These are phyloP conservation scores for Claviceps digitariae DNA, from an alignment of 2,329 filamentous ascomycete genomes.

Conservation along the genomic window DNA sequence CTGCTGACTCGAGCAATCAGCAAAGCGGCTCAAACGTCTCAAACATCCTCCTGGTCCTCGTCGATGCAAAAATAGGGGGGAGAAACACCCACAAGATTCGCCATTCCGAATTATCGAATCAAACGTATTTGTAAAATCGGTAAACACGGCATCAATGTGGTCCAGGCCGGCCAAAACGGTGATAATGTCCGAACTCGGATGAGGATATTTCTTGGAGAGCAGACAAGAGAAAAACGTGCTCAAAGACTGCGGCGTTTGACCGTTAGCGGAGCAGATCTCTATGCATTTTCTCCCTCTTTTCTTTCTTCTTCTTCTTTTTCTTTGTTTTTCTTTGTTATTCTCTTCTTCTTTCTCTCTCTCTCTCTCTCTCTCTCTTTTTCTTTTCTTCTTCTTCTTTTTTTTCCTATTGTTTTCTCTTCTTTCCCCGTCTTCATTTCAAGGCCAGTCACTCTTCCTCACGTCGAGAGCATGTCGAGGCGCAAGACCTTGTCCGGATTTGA, in stretches of 20 bases:
- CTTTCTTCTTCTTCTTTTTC: background rate
- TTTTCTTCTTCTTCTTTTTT: too few species aligned
- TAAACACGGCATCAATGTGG: constrained; percentile 73
- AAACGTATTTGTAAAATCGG: constrained; percentile 72
- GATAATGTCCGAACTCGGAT: constrained; percentile 91
- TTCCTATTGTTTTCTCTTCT: background rate
- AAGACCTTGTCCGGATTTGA: constrained; percentile 47
- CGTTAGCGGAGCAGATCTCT: constrained; percentile 7
- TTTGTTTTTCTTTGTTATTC: too few species aligned
- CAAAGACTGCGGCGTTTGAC: constrained; percentile 55
- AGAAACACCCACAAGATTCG: constrained; percentile 45
- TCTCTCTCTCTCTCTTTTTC: too few species aligned
- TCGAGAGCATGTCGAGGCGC: constrained; percentile 72
- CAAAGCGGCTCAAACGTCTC: background rate
- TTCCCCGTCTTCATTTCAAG: background rate
- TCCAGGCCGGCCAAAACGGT: constrained; percentile 78
- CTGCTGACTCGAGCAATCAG: constrained; percentile 37
- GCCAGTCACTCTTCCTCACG: constrained; percentile 38
- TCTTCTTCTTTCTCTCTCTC: too few species aligned
- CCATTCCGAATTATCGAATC: constrained; percentile 75
- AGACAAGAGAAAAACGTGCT: constrained; percentile 75
- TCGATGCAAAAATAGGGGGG: background rate
- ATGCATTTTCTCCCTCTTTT: too few species aligned
- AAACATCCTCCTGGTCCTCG: background rate
- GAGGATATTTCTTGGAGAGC: constrained; percentile 81